Evolutionary conservation across 495 filamentous ascomycete genomes (phyloP).

Genomic region (Aspergillus kassunensis): DNA sequence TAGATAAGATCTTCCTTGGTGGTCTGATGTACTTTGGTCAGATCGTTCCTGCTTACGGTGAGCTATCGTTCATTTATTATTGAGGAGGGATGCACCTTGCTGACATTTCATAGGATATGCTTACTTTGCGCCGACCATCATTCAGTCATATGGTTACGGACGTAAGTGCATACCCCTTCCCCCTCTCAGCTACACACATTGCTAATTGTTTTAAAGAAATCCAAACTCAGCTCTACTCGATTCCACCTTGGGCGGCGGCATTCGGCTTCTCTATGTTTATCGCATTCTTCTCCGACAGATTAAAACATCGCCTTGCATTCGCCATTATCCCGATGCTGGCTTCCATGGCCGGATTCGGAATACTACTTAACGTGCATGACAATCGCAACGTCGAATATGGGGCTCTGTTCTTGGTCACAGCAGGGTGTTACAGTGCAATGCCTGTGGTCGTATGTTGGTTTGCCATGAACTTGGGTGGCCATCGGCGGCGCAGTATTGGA

Average conservation of each 20-base stretch:
- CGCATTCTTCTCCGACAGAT: conserved; percentile 63
- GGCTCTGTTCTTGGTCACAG: conserved; percentile 68
- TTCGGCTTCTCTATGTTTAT: conserved; percentile 74
- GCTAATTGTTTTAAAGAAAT: conserved; percentile 45
- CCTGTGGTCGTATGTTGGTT: conserved; percentile 91
- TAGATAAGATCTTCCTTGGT: conserved; percentile 66
- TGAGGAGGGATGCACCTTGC: conserved; percentile 5
- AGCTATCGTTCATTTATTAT: conserved; percentile 20
- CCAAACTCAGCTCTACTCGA: conserved; percentile 72
- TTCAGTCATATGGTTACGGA: conserved; percentile 60
- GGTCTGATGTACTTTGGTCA: conserved; percentile 82
- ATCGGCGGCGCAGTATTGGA: conserved; percentile 78
- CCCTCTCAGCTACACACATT: conserved; percentile 1
- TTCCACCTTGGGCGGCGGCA: conserved; percentile 82
- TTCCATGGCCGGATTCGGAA: conserved; percentile 64
- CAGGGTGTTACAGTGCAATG: conserved; percentile 65
- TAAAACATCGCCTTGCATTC: conserved; percentile 73
- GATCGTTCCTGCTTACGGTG: conserved; percentile 81
- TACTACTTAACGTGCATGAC: conserved; percentile 64
- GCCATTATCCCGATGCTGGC: conserved; percentile 60
- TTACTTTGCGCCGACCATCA: conserved; percentile 77
- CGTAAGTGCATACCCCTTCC: conserved; percentile 24
- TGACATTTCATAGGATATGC: conserved; percentile 48
- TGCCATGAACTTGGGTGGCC: conserved; percentile 86
- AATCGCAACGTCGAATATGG: conserved; percentile 61